Evolutionary conservation across 2,329 filamentous ascomycete species (phyloP).

Genomic region (Shiraia bambusicola): DNA sequence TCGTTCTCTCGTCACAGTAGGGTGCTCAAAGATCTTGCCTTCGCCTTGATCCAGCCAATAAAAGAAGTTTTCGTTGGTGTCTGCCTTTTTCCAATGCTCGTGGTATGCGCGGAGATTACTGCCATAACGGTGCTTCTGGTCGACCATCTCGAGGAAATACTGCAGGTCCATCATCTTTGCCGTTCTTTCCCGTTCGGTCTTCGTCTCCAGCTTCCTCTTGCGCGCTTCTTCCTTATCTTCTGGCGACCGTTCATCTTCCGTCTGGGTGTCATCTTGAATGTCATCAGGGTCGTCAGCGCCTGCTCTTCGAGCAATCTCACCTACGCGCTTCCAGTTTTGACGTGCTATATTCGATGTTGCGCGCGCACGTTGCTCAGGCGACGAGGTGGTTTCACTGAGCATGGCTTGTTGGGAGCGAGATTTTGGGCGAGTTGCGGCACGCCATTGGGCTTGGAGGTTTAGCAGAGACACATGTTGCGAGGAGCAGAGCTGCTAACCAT

Average conservation of each 20-base stretch:
- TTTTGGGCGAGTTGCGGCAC: slow-evolving; percentile 51
- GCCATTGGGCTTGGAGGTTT: slow-evolving; percentile 54
- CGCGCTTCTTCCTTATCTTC: slow-evolving; percentile 39
- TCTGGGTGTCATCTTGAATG: slow-evolving; percentile 51
- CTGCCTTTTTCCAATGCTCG: slow-evolving; percentile 74
- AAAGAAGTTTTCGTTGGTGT: slow-evolving; percentile 86
- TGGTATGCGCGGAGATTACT: slow-evolving; percentile 81
- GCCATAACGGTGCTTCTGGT: slow-evolving; percentile 84
- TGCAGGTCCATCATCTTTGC: slow-evolving; percentile 81
- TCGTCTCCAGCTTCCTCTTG: slow-evolving; percentile 51
- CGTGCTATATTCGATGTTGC: slow-evolving; percentile 52
- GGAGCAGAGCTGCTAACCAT: slow-evolving; percentile 39
- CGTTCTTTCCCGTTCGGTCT: slow-evolving; percentile 61
- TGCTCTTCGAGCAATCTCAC: slow-evolving; percentile 69
- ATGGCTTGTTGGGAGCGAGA: slow-evolving; percentile 41
- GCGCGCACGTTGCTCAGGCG: slow-evolving; percentile 29
- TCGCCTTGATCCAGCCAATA: slow-evolving; percentile 88
- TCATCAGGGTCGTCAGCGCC: slow-evolving; percentile 67
- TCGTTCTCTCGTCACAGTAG: slow-evolving; percentile 70
- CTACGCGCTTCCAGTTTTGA: slow-evolving; percentile 74
- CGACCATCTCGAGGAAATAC: slow-evolving; percentile 85
- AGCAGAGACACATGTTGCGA: slow-evolving; percentile 22
- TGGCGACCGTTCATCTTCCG: slow-evolving; percentile 43
- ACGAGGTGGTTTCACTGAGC: slow-evolving; percentile 14
- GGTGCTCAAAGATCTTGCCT: slow-evolving; percentile 68